Base-by-base conservation (phyloP, 768 basidiomycete genomes). In the Phaffia australis region DNA sequence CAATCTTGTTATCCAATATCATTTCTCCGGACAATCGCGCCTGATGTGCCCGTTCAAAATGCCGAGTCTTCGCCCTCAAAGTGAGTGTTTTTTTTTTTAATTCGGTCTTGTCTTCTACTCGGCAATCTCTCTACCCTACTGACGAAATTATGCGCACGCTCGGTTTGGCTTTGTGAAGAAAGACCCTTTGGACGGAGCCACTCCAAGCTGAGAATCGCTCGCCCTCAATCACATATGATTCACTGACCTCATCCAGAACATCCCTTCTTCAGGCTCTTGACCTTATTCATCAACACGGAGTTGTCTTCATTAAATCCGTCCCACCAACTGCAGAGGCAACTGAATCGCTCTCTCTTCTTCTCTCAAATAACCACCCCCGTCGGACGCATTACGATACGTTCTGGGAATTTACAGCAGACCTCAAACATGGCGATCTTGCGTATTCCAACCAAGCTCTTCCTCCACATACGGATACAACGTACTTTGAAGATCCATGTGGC, bases 371-470 rank as follows among this genome's bases (percentile, higher is more conserved):
- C 81, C 63, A 68, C 79, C 65, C 57, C n/a, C 29, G 52, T 11
- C 30, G 61, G 3, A 56, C 67, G 5, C 67, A 67, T 49, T 90
- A 98, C 72, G 94, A 93, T 46, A 85, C 84, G 65, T 93, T 97
- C 77, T 99, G 94, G 93, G 90, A 97, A 73, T 94, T 98, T 73
- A 95, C 91, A 0, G 84, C 93, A 0, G 85, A 94, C 73, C 81
- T 93, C 25, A 84, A 86, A 21, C 90, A 87, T 72, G 91, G 91
- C 16, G 94, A 99, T 75, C 87, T 91, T 9, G 92, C 94, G 0
- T 99, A 99, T 78, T 90, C 91, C 4, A 88, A 85, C 7, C 77
- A 94, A 55, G 87, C 86, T 0, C 83, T 99, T 8, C 85, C 83
- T 3, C 91, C 89, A 0, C 94, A 99, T 74, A 87, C 85, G 0